These are phyloP conservation scores for Penicillium psychrosexuale DNA, from an alignment of 2,329 filamentous ascomycete genomes.

Conservation along the genomic window DNA sequence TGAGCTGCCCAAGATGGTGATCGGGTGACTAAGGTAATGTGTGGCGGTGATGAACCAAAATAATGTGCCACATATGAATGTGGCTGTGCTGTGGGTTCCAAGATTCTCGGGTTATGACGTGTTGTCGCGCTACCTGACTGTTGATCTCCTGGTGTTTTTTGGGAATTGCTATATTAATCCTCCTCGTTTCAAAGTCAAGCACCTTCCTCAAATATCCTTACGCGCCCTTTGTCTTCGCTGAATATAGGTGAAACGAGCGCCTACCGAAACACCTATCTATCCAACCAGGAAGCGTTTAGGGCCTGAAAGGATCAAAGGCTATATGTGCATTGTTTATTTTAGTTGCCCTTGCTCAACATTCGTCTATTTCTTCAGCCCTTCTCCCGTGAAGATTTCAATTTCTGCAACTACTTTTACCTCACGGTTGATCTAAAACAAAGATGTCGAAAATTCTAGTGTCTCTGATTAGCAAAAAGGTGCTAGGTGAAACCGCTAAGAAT, in stretches of 20 bases:
- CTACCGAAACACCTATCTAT: constrained; percentile 10
- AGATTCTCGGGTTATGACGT: constrained; percentile 27
- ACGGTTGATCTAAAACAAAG: not conserved
- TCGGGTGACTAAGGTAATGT: constrained; percentile 18
- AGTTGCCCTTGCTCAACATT: constrained; percentile 1
- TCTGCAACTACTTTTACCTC: not conserved
- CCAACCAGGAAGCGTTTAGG: constrained; percentile 3
- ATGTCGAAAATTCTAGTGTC: constrained; percentile 31
- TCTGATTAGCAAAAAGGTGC: constrained; percentile 33
- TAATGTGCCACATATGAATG: constrained; percentile 11
- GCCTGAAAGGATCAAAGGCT: constrained; percentile 6
- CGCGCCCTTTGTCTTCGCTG: not conserved
- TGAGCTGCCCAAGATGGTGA: constrained; percentile 18
- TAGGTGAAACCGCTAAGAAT: constrained; percentile 41
- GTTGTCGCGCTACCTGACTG: not conserved
- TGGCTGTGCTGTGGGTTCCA: constrained; percentile 18
- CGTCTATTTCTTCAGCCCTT: constrained; percentile 2
- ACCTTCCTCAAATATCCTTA: not conserved
- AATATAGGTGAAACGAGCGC: constrained; percentile 8
- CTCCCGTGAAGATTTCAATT: not conserved
- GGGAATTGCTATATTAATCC: constrained; percentile 8
- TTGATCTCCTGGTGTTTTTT: not conserved
- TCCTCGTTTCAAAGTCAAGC: not conserved
- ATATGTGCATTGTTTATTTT: constrained; percentile 10
- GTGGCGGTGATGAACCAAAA: constrained; percentile 13